Evolutionary conservation across 371 early-diverging fungal genomes (phyloP).

Genomic region (Haplosporangium sp.): DNA sequence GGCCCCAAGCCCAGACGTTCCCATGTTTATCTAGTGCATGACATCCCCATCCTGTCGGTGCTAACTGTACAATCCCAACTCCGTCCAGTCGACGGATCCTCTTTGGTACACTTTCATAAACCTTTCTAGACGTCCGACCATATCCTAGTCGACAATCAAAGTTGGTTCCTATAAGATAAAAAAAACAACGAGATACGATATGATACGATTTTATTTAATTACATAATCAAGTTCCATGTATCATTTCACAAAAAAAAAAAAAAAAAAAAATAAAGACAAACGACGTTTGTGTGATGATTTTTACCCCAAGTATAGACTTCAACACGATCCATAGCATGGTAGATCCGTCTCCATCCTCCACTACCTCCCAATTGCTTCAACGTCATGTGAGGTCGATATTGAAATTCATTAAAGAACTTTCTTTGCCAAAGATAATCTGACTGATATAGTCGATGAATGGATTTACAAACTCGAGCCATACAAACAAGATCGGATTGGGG

Average conservation of each 20-base stretch:
- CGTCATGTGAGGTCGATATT: conserved; percentile 18
- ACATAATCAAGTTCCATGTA: no score
- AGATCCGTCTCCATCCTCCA: conserved; percentile 41
- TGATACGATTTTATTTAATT: no score
- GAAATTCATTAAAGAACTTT: conserved; percentile 40
- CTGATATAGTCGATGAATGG: conserved; percentile 23
- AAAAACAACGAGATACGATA: neutral
- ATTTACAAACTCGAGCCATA: conserved; percentile 11
- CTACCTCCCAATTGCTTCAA: conserved; percentile 13
- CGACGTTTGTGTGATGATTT: neutral
- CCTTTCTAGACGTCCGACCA: conserved; percentile 32
- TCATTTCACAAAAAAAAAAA: neutral
- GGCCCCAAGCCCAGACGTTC: conserved; percentile 53
- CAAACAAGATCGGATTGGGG: conserved; percentile 16
- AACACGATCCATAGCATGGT: conserved; percentile 46
- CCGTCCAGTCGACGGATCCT: conserved; percentile 41
- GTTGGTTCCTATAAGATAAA: conserved; percentile 21
- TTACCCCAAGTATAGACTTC: conserved; percentile 56
- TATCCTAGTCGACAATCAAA: conserved; percentile 40
- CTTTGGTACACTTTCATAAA: conserved; percentile 49
- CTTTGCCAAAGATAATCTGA: conserved; percentile 51
- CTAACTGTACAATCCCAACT: conserved; percentile 33
- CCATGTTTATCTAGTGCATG: conserved; percentile 50
- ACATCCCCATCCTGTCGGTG: conserved; percentile 50
- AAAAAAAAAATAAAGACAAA: neutral